Evolutionary conservation across 1,284 basidiomycete genomes (phyloP).

Genomic region (Cutaneotrichosporon sp.): DNA sequence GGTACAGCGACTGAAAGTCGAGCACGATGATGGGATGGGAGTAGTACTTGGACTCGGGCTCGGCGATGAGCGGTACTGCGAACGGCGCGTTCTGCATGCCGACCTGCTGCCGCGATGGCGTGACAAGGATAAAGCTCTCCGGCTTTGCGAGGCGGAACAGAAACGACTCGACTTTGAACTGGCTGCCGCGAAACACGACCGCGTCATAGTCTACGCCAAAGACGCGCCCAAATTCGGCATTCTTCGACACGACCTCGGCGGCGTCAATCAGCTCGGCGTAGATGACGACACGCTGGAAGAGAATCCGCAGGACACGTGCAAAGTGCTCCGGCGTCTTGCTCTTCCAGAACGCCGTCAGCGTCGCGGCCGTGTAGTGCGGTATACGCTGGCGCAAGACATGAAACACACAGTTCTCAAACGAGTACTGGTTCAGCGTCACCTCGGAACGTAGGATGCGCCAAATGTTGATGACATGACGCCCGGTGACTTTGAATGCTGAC

Average conservation of each 20-base stretch:
- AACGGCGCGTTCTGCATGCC: conserved; percentile 96
- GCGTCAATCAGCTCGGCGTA: conserved; percentile 72
- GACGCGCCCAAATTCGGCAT: conserved; percentile 93
- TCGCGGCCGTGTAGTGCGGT: conserved; percentile 66
- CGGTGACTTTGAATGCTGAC: conserved; percentile 76
- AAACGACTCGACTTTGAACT: conserved; percentile 98
- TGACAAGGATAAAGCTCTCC: conserved; percentile 81
- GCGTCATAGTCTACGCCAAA: conserved; percentile 97
- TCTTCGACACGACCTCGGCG: conserved; percentile 77
- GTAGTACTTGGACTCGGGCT: conserved; percentile 89
- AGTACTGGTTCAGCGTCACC: conserved; percentile 70
- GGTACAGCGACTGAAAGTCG: conserved; percentile 94
- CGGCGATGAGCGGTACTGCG: conserved; percentile 83
- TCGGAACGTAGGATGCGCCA: conserved; percentile 91
- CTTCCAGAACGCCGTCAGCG: conserved; percentile 68
- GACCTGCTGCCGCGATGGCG: conserved; percentile 79
- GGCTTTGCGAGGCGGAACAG: conserved; percentile 98
- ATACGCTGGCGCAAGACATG: conserved; percentile 70
- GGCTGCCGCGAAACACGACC: conserved; percentile 87
- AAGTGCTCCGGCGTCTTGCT: conserved; percentile 58
- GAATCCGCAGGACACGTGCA: conserved; percentile 59
- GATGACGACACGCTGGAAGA: conserved; percentile 59
- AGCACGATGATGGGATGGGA: conserved; percentile 84
- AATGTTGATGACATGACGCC: conserved; percentile 84
- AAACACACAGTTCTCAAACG: conserved; percentile 85